Evolutionary conservation across 1,284 basidiomycete species (phyloP), one percentile per base, ranked within the genome.

Genomic region (Butyriboletus appendiculatus): DNA sequence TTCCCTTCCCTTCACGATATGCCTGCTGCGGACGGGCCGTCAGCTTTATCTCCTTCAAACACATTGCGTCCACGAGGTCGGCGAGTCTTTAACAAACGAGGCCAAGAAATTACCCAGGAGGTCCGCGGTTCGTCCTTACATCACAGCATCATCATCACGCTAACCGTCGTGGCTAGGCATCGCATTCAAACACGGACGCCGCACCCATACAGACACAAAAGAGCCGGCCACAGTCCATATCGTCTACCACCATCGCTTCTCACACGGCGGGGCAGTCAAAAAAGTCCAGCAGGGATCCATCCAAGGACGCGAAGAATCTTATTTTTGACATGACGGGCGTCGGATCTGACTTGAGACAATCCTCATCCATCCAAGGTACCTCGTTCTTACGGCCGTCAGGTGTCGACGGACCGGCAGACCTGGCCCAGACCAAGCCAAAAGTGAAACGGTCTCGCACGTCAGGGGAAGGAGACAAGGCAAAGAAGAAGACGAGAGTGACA

Each of bases 251-350:
- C 32, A 38, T 45, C 20, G 58, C 62, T 48, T 61, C 65, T 55
- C 50, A 67, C 67, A 53, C 67, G 53, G 51, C 61, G 57, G 56
- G 62, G 54, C 63, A 64, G 20, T 43, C 56, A 0, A 63, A 61
- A 59, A 65, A 63, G 40, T 26, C 42, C 9, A 46, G 16, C 20
- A 63, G 61, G 28, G 67, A 60, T 37, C 53, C 62, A 44, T 57
- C 72, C 28, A 80, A 78, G 63, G 75, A 76, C 15, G 84, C 80
- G 0, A 75, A 75, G 61, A 70, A 80, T 56, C 63, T 80, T 28
- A 76, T 86, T 18, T 80, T 78, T 56, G 79, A 85, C 59, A 78
- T 69, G 55, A 60, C 70, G 8, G 72, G 72, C n/a, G 76, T 79
- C 37, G 79, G 77, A n/a, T 63, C 68, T 48, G 78, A 79, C 67